A percentile compares a stretch with the other conserved stretches of the same genome.
Evolutionary conservation across 768 basidiomycete species (phyloP).

Genomic region (Boletellus ananiceps): DNA sequence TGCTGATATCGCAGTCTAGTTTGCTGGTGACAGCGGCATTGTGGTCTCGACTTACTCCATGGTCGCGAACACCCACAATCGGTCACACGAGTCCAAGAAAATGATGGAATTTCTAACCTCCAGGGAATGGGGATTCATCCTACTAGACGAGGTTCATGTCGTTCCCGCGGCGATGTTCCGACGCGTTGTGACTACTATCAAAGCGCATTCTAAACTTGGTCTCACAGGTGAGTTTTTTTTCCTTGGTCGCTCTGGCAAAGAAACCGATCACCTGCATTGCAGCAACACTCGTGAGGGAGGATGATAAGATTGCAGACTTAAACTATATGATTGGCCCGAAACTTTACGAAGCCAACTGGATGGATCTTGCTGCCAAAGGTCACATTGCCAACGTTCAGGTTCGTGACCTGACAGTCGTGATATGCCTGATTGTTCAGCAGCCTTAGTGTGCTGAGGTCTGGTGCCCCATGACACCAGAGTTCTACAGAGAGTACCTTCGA

Average conservation of each 20-base stretch:
- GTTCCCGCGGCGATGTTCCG: constrained; percentile 99
- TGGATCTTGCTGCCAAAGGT: constrained; percentile 98
- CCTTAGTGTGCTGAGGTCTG: constrained; percentile 95
- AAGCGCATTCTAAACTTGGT: constrained; percentile 97
- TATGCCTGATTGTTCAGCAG: constrained; percentile 2
- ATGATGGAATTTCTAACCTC: constrained; percentile 99
- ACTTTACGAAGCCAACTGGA: constrained; percentile 99
- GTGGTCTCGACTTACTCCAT: constrained; percentile 99
- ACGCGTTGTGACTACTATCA: constrained; percentile 95
- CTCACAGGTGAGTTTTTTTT: constrained; percentile 66
- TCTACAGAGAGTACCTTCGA: constrained; percentile 94
- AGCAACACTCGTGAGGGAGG: constrained; percentile 98
- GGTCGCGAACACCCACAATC: constrained; percentile 97
- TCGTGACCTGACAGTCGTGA: constrained; percentile 18
- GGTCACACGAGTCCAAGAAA: constrained; percentile 98
- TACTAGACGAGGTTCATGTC: constrained; percentile 97
- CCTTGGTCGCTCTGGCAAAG: not conserved
- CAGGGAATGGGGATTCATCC: constrained; percentile 98
- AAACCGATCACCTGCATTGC: constrained; percentile 6
- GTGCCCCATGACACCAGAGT: constrained; percentile 99
- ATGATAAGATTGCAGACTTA: constrained; percentile 97
- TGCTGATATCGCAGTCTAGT: constrained; percentile 44
- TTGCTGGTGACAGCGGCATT: constrained; percentile 94
- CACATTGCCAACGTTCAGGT: constrained; percentile 99
- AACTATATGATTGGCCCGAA: constrained; percentile 99